Conservation (phyloP, 768 basidiomycete genomes). For the Tricholoma saponaceum region DNA sequence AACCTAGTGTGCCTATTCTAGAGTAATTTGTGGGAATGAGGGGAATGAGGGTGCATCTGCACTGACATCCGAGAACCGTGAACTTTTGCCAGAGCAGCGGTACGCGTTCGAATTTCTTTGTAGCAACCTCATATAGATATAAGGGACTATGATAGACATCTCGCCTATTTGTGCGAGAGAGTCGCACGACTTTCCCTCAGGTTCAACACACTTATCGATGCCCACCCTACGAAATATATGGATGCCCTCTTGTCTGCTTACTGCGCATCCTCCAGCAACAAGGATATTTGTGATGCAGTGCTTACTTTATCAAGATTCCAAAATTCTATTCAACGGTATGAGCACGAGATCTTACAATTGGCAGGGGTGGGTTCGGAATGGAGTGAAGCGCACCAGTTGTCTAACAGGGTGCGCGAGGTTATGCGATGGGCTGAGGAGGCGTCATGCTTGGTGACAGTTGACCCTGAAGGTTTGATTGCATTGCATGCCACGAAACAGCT, state of each 20-base stretch:
- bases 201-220: neutral
- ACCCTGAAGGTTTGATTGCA: neutral
- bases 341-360: neutral
- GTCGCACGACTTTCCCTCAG: neutral
- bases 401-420: neutral
- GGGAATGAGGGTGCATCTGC: neutral
- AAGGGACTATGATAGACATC: neutral
- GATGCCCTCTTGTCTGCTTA: neutral
- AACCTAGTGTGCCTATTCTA: neutral
- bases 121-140: neutral
- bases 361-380: neutral
- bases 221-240: neutral
- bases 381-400: neutral
- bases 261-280: neutral
- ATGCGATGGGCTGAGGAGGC: neutral
- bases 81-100: neutral
- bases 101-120: neutral
- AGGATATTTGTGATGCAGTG: neutral
- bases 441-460: neutral
- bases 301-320: neutral
- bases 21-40: neutral
- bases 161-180: neutral
- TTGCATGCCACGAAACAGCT: neutral
- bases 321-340: neutral
- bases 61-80: neutral